Evolutionary conservation across 2,329 filamentous ascomycete species (phyloP).

Genomic region (Aspergillus ochraceus): DNA sequence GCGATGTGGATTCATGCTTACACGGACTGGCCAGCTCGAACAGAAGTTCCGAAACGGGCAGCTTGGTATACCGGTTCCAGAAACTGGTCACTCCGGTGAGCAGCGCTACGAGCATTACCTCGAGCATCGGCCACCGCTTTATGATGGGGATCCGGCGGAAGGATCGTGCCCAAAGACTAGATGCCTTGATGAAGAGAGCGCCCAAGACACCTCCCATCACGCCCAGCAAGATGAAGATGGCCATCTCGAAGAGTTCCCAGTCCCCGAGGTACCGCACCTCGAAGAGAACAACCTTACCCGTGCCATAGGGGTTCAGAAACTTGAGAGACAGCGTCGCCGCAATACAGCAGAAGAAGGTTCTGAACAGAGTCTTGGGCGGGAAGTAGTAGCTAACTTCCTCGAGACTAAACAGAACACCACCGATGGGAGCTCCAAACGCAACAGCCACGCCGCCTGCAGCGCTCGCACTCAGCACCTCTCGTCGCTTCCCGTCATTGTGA

Average conservation of each 20-base stretch:
- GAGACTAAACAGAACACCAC: conserved; percentile 86
- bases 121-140: conserved; percentile 79
- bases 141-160: conserved; percentile 80
- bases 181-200: conserved; percentile 95
- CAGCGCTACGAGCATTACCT: conserved; percentile 84
- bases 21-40: conserved; percentile 91
- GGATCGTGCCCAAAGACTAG: conserved; percentile 80
- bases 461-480: conserved; percentile 89
- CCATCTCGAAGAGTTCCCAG: conserved; percentile 92
- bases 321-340: conserved; percentile 85
- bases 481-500: conserved; percentile 86
- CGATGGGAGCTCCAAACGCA: conserved; percentile 87
- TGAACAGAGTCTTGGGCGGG: conserved; percentile 92
- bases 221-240: conserved; percentile 81
- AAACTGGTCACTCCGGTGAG: conserved; percentile 83
- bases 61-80: conserved; percentile 88
- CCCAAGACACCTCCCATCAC: conserved; percentile 80
- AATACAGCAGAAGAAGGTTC: conserved; percentile 98
- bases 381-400: conserved; percentile 98
- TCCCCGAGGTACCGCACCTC: conserved; percentile 87
- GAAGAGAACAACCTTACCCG: conserved; percentile 94
- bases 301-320: conserved; percentile 94
- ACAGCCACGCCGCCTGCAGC: conserved; percentile 91
- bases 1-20: conserved; percentile 61
- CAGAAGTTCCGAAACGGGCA: conserved; percentile 86